Conservation (phyloP, 306 rosid species). For the Nissolia schottii region DNA sequence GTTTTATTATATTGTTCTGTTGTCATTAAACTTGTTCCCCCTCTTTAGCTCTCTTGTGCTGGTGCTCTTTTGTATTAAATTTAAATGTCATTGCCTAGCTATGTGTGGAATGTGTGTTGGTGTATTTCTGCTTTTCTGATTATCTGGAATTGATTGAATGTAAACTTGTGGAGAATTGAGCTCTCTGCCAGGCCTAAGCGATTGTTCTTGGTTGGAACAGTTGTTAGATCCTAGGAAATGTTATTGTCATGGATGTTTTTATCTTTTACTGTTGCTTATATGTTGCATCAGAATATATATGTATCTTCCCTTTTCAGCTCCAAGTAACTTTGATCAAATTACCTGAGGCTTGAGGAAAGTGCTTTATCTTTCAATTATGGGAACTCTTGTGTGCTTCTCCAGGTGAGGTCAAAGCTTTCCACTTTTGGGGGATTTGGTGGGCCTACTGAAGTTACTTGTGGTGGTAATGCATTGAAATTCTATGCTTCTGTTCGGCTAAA, state of each 20-base stretch:
- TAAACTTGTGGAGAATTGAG: not conserved
- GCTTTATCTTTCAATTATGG: conserved; percentile 8
- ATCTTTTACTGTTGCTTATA: not conserved
- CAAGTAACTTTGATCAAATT: conserved; percentile 1
- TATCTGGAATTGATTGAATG: not conserved
- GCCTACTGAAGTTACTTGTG: conserved; percentile 89
- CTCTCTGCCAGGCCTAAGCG: not conserved
- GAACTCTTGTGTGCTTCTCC: conserved; percentile 18
- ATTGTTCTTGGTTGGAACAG: not conserved
- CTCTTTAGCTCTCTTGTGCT: not conserved
- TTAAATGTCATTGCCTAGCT: not conserved
- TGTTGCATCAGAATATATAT: not conserved
- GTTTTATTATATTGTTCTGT: not conserved
- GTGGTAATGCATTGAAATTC: conserved; percentile 93
- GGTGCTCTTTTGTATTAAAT: not conserved
- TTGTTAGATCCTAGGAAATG: not conserved
- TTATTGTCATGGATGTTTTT: not conserved
- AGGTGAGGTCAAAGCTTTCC: conserved; percentile 83
- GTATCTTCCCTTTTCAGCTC: not conserved
- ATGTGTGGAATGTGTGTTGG: not conserved
- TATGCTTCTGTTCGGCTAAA: conserved; percentile 88
- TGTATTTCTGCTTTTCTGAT: not conserved
- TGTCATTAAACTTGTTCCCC: not conserved
- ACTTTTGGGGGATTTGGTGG: conserved; percentile 91
- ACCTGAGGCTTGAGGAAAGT: not conserved